Conservation (phyloP, 208 protist genomes). For the Trypanosoma conorhini region DNA sequence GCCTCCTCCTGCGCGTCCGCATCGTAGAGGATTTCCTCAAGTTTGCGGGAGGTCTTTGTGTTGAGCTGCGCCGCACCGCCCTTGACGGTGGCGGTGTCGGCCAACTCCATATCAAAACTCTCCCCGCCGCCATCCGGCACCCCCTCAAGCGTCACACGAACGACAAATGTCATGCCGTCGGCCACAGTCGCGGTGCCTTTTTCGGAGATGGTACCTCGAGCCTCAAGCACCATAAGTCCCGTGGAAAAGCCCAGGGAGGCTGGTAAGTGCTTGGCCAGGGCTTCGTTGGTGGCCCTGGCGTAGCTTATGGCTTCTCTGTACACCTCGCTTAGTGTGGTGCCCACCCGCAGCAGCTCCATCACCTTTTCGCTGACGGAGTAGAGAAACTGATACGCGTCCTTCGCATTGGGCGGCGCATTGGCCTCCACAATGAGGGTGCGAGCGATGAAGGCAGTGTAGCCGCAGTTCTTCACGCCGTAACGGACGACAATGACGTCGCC, state of each 20-base stretch:
- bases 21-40: slow-evolving; percentile 80
- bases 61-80: slow-evolving; percentile 61
- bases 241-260: slow-evolving; percentile 84
- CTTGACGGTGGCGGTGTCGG: slow-evolving; percentile 78
- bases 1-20: slow-evolving; percentile 33
- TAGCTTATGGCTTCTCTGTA: slow-evolving; percentile 51
- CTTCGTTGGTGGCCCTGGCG: slow-evolving; percentile 44
- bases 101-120: slow-evolving; percentile 69
- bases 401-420: slow-evolving; percentile 54
- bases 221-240: slow-evolving; percentile 80
- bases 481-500: slow-evolving; percentile 78
- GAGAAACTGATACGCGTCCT: slow-evolving; percentile 76
- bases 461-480: slow-evolving; percentile 73
- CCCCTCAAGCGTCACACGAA: slow-evolving; percentile 70
- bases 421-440: slow-evolving; percentile 79
- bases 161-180: slow-evolving; percentile 86
- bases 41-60: slow-evolving; percentile 67
- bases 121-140: slow-evolving; percentile 36
- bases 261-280: slow-evolving; percentile 46
- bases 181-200: slow-evolving; percentile 64
- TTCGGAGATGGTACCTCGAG: slow-evolving; percentile 76
- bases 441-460: slow-evolving; percentile 78
- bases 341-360: slow-evolving; percentile 55
- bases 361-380: slow-evolving; percentile 76
- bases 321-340: slow-evolving; percentile 58